Percentiles rank a stretch among this genome's conserved stretches.
Evolutionary conservation across 352 stramenopile genomes (phyloP).

Genomic region (Globisporangium irregulare): DNA sequence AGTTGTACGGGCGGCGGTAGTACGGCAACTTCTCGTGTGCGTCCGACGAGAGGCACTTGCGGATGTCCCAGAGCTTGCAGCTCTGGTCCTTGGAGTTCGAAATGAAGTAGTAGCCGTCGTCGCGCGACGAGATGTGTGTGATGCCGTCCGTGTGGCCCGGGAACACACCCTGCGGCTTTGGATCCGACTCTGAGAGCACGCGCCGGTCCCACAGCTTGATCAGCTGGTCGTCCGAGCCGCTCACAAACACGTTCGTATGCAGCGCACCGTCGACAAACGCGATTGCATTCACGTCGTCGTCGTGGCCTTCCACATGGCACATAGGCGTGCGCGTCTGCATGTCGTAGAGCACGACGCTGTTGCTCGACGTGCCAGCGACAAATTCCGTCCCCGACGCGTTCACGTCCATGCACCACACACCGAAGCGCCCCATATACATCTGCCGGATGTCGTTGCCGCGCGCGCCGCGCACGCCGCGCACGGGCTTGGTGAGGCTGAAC

Average conservation of each 20-base stretch:
- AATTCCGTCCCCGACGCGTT: conserved; percentile 78
- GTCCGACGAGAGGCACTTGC: conserved; percentile 65
- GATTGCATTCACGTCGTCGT: conserved; percentile 83
- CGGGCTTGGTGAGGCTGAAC: conserved; percentile 38
- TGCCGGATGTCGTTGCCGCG: conserved; percentile 16
- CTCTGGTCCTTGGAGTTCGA: conserved; percentile 88
- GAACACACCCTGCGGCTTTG: conserved; percentile 76
- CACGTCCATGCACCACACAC: conserved; percentile 78
- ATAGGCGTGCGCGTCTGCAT: conserved; percentile 67
- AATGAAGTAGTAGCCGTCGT: conserved; percentile 87
- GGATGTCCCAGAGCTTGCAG: conserved; percentile 82
- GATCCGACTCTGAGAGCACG: conserved; percentile 68
- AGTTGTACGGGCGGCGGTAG: conserved; percentile 56
- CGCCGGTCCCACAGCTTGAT: conserved; percentile 88
- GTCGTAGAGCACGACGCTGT: conserved; percentile 77
- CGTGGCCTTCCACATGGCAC: conserved; percentile 69
- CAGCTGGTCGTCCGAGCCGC: conserved; percentile 74
- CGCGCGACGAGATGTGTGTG: conserved; percentile 76
- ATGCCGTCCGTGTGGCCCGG: conserved; percentile 80
- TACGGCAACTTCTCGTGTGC: conserved; percentile 37
- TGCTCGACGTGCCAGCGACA: conserved; percentile 72
- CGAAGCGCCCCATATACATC: conserved; percentile 44
- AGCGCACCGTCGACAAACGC: conserved; percentile 78
- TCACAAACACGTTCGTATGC: conserved; percentile 85
- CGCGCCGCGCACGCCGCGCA: conserved; percentile 31